Evolutionary conservation across 192 early-diverging fungal genomes (phyloP).

Genomic region (Dispira simplex): DNA sequence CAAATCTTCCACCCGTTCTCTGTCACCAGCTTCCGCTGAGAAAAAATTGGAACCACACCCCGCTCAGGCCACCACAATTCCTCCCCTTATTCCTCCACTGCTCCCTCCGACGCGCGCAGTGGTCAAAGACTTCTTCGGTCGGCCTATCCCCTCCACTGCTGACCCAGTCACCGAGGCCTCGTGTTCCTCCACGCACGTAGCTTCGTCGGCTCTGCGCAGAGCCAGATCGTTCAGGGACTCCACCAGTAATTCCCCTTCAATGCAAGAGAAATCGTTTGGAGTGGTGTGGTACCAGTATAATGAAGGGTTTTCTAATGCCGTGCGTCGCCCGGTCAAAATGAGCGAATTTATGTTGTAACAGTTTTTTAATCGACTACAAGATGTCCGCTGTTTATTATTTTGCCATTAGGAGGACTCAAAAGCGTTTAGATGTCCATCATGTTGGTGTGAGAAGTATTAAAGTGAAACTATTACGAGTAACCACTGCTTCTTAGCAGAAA

Average conservation of each 20-base stretch:
- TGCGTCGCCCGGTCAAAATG: conserved; percentile 56
- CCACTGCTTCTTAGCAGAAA: too few species aligned
- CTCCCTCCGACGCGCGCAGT: conserved; percentile 2
- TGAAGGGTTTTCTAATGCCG: conserved; percentile 87
- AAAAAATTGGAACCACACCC: background rate
- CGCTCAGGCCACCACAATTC: conserved; percentile 6
- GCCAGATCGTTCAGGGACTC: conserved; percentile 1
- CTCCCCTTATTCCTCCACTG: background rate
- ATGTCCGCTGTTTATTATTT: too few species aligned
- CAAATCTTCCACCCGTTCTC: too few species aligned
- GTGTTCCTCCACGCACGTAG: background rate
- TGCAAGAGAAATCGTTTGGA: conserved; percentile 15
- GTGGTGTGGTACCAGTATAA: conserved; percentile 57
- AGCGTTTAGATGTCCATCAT: too few species aligned
- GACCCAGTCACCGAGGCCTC: conserved; percentile 4
- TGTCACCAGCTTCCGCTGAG: conserved; percentile 5
- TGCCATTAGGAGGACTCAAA: too few species aligned
- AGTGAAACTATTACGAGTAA: too few species aligned
- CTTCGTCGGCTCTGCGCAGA: conserved; percentile 12
- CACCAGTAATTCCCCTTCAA: background rate
- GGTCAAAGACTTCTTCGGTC: conserved; percentile 68
- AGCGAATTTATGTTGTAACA: conserved; percentile 32
- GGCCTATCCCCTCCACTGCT: conserved; percentile 27
- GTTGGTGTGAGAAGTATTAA: too few species aligned
- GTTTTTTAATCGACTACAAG: too few species aligned